phyloP scores from a whole-genome alignment of 306 rosid genomes.

The Sicyos baderoa region DNA sequence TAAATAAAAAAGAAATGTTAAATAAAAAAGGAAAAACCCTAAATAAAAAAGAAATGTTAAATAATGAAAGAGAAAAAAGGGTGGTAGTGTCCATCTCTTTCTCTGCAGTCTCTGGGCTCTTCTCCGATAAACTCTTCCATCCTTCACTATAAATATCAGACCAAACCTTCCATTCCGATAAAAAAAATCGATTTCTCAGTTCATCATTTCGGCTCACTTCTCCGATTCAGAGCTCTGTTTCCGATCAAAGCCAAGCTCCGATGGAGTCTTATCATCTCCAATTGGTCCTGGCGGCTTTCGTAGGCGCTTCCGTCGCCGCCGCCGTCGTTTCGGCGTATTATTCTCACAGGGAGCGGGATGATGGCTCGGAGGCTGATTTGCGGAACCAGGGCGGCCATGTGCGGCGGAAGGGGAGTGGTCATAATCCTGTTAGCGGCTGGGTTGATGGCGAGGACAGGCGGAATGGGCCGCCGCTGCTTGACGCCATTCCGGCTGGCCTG shows the following conservation, averaged over 20 bases:
- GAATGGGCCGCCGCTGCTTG: slow-evolving; percentile 45
- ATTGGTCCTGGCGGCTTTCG: slow-evolving; percentile 90
- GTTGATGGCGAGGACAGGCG: slow-evolving; percentile 43
- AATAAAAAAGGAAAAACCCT: not conserved
- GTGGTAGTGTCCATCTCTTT: slow-evolving; percentile 8
- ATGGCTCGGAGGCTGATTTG: slow-evolving; percentile 35
- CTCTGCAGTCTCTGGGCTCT: not conserved
- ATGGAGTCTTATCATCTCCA: slow-evolving; percentile 77
- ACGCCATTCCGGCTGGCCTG: slow-evolving; percentile 74
- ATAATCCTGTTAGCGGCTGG: slow-evolving; percentile 38
- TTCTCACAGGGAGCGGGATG: slow-evolving; percentile 48
- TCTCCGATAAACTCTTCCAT: not conserved
- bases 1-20: too few species aligned
- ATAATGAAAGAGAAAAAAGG: not conserved
- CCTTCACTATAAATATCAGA: slow-evolving; percentile 37
- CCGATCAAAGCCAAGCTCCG: not conserved
- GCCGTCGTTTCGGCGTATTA: slow-evolving; percentile 86
- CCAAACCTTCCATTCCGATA: slow-evolving; percentile 7
- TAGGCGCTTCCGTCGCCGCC: slow-evolving; percentile 85
- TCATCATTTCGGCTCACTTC: not conserved
- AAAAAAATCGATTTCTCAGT: slow-evolving; percentile 21
- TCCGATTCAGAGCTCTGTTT: not conserved
- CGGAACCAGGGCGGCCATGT: slow-evolving; percentile 41
- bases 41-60: not conserved
- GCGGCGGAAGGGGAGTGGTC: slow-evolving; percentile 34